Evolutionary conservation across 176 grass and related monocot genomes (phyloP).

Genomic region (Stipa capillata): DNA sequence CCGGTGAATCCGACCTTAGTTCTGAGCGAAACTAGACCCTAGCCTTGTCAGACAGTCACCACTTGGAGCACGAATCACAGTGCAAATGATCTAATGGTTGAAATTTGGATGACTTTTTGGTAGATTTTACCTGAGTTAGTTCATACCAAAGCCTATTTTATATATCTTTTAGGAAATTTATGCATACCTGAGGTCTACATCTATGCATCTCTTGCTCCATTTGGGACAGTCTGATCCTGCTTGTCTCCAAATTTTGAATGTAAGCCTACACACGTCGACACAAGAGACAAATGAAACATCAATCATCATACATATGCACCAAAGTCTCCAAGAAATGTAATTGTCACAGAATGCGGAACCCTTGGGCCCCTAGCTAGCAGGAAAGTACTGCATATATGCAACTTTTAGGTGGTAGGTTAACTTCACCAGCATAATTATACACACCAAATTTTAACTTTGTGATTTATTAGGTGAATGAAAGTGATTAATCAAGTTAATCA

Average conservation of each 20-base stretch:
- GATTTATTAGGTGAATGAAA: neutral
- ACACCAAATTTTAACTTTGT: neutral
- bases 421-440: neutral
- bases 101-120: neutral
- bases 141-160: neutral
- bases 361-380: neutral
- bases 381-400: neutral
- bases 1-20: neutral
- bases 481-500: neutral
- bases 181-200: conserved; percentile 32
- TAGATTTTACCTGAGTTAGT: neutral
- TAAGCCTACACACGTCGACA: conserved; percentile 32
- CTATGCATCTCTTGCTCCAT: conserved; percentile 57
- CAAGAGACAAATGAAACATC: neutral
- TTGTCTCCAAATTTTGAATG: conserved; percentile 67
- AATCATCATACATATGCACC: neutral
- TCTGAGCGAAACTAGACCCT: neutral
- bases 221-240: conserved; percentile 48
- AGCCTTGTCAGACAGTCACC: neutral
- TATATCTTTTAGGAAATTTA: neutral
- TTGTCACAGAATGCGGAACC: conserved; percentile 1
- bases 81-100: neutral
- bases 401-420: neutral
- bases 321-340: neutral
- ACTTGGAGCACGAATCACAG: neutral